phyloP scores from a whole-genome alignment of 2,329 filamentous ascomycete species.

The Pleoardoris graminearum region DNA sequence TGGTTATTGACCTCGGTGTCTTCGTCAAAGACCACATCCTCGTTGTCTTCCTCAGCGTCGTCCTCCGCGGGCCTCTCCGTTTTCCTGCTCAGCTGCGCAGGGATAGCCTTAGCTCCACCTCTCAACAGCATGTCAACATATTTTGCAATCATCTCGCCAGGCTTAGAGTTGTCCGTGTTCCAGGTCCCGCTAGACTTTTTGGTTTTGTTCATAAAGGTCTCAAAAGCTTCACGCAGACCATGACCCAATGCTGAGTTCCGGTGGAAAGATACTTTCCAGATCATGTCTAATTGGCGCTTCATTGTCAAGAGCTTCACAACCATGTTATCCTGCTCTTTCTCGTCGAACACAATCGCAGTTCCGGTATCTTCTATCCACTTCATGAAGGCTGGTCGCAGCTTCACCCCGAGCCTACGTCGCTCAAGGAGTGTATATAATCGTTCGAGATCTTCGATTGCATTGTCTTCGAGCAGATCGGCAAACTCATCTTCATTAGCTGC shows the following conservation, averaged over 20 bases:
- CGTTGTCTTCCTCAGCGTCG: slow-evolving; percentile 62
- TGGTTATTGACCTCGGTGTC: slow-evolving; percentile 90
- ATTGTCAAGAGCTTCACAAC: slow-evolving; percentile 79
- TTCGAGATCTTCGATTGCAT: slow-evolving; percentile 70
- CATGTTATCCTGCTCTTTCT: slow-evolving; percentile 80
- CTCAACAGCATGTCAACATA: slow-evolving; percentile 89
- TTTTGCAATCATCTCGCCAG: slow-evolving; percentile 98
- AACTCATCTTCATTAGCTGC: slow-evolving; percentile 70
- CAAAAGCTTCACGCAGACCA: slow-evolving; percentile 81
- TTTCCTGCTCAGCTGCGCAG: slow-evolving; percentile 64
- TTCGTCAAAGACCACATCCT: slow-evolving; percentile 74
- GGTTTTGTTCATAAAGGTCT: slow-evolving; percentile 86
- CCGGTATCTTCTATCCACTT: slow-evolving; percentile 79
- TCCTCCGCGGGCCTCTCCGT: slow-evolving; percentile 61
- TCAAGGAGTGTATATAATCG: slow-evolving; percentile 77
- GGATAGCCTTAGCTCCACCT: slow-evolving; percentile 82
- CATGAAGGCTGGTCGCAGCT: slow-evolving; percentile 73
- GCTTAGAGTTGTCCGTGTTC: slow-evolving; percentile 85
- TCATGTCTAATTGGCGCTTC: slow-evolving; percentile 75
- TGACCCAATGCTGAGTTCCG: slow-evolving; percentile 77
- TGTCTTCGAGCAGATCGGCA: slow-evolving; percentile 70
- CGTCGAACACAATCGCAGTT: slow-evolving; percentile 76
- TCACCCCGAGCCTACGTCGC: slow-evolving; percentile 69
- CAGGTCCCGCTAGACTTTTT: slow-evolving; percentile 72
- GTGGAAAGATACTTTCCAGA: slow-evolving; percentile 76